Evolutionary conservation across 2,329 filamentous ascomycete species (phyloP).

Genomic region (Endothia cerciana): DNA sequence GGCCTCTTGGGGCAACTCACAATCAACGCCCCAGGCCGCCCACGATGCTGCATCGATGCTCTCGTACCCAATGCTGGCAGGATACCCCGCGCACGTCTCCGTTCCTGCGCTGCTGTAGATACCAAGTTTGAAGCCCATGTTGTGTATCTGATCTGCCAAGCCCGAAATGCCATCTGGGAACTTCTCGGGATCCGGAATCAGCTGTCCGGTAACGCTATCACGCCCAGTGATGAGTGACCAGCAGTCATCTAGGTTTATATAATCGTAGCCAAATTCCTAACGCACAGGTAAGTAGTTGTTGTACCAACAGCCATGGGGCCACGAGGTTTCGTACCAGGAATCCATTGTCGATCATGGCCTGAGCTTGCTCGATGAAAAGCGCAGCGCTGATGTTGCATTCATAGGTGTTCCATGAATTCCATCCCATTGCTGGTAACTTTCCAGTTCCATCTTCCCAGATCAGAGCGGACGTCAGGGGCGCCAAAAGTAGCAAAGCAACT

Average conservation of each 20-base stretch:
- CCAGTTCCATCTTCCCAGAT: conserved; percentile 16
- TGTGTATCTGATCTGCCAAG: conserved; percentile 16
- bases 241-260: conserved; percentile 22
- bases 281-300: background rate
- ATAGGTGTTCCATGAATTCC: conserved; percentile 24
- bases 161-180: conserved; percentile 19
- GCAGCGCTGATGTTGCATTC: conserved; percentile 15
- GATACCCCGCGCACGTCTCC: conserved; percentile 18
- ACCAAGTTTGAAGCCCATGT: conserved; percentile 16
- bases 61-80: conserved; percentile 22
- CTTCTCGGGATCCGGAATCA: conserved; percentile 5
- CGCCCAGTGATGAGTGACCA: conserved; percentile 19
- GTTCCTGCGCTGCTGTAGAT: conserved; percentile 22
- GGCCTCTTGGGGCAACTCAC: background rate
- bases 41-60: conserved; percentile 16
- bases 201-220: background rate
- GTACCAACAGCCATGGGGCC: too few relatives aligned
- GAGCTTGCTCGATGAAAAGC: conserved; percentile 12
- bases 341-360: conserved; percentile 19
- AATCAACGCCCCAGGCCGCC: conserved; percentile 23
- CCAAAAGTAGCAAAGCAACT: background rate
- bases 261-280: conserved; percentile 16
- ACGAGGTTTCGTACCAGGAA: background rate
- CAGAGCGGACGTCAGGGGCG: background rate
- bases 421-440: conserved; percentile 16